Percentiles rank a stretch among this genome's conserved stretches.
Conservation (phyloP, 441 rosid species). For the Corymbia calophylla region DNA sequence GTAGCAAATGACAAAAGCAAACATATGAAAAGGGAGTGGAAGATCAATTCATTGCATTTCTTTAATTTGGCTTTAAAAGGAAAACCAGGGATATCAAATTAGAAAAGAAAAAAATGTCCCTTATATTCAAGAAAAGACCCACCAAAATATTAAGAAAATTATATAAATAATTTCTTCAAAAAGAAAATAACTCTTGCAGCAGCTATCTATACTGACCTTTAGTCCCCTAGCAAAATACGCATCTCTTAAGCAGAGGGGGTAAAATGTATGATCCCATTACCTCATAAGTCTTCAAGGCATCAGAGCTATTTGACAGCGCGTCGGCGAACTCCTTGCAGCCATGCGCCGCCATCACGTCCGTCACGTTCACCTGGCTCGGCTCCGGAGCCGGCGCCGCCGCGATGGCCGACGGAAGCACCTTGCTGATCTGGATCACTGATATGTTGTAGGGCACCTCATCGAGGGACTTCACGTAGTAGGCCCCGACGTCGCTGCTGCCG, state of each 20-base stretch:
- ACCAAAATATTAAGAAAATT: not conserved
- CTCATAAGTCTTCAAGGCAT: constrained; percentile 9
- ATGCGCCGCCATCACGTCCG: constrained; percentile 10
- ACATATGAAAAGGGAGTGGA: not conserved
- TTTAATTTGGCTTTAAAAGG: not conserved
- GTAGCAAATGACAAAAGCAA: not conserved
- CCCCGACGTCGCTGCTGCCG: not conserved
- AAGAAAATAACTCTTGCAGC: not conserved
- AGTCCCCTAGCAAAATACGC: not conserved
- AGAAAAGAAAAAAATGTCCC: not conserved
- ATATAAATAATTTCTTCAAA: not conserved
- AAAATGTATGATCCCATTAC: not conserved
- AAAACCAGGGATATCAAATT: not conserved
- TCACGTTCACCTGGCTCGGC: constrained; percentile 8
- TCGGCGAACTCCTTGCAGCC: constrained; percentile 17
- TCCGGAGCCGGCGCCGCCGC: constrained; percentile 13
- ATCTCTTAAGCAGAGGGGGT: not conserved
- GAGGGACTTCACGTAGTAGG: constrained; percentile 5
- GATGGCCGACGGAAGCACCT: constrained; percentile 8
- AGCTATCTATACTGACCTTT: not conserved
- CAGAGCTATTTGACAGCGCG: not conserved
- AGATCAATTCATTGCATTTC: not conserved
- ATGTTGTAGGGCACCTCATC: constrained; percentile 11
- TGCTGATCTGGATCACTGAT: constrained; percentile 13
- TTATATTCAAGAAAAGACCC: not conserved